Conservation (phyloP, 179 eudicot genomes). For the Nepenthes alata region DNA sequence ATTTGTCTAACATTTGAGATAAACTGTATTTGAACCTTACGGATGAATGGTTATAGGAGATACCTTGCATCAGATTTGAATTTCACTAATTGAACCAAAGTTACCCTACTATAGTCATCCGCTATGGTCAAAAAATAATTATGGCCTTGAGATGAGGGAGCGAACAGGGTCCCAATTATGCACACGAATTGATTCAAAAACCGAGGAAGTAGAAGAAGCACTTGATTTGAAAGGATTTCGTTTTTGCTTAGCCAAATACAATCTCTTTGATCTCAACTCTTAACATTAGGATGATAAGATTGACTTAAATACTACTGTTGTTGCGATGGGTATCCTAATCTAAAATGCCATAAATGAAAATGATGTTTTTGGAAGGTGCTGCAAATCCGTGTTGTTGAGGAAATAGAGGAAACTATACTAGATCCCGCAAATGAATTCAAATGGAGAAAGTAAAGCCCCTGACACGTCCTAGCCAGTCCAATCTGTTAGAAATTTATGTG, state of each 20-base stretch:
- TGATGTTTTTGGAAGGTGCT: too few species aligned
- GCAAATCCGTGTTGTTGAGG: too few species aligned
- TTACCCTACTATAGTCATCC: constrained; percentile 1
- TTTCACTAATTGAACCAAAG: neutral
- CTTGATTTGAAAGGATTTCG: constrained; percentile 1
- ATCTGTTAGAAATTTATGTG: too few species aligned
- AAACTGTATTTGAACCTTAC: constrained; percentile 1
- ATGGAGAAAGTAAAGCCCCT: too few species aligned
- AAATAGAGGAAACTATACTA: too few species aligned
- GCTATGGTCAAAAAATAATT: constrained; percentile 5
- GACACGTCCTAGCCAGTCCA: too few species aligned
- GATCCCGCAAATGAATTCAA: too few species aligned
- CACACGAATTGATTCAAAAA: constrained; percentile 2
- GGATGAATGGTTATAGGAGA: neutral
- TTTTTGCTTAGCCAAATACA: constrained; percentile 8
- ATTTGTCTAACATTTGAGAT: neutral
- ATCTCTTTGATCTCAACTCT: neutral
- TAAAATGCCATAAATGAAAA: neutral
- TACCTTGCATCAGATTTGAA: neutral
- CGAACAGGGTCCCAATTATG: constrained; percentile 8
- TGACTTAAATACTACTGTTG: neutral
- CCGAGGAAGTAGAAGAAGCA: neutral
- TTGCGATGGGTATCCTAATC: neutral
- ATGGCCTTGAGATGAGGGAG: neutral
- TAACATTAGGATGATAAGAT: neutral